Base-by-base conservation (phyloP, 257 asterid genomes). In the Anisodus tanguticus region DNA sequence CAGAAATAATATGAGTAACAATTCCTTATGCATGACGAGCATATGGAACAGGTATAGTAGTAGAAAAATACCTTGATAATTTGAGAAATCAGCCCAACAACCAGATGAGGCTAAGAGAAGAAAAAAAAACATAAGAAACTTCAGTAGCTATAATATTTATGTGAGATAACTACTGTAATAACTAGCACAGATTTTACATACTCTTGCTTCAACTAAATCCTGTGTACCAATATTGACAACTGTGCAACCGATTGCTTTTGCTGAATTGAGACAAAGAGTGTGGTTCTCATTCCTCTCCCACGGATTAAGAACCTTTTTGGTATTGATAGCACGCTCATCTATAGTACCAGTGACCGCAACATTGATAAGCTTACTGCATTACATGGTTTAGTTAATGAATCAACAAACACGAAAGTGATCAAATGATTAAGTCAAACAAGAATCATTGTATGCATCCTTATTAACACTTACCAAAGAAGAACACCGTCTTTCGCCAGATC, bases 241-340 rank as follows among this genome's bases (percentile, higher is more conserved):
- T 35, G 98, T 94, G 90, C 99, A 96, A 76, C 99, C 99, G 72
- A 94, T 96, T 31, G 99, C 99, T 93, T 93, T 96, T 31, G 99
- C 99, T 35, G 99, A 96, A 88, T 94, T 96, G 83, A 96, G 96
- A 86, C 98, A 94, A 43, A 94, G 90, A 13, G 97, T 95, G 87
- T 94, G 99, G 83, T 94, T 95, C 85, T 96, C 99, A 68, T 94
- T 94, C 86, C 94, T 90, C 80, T 96, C 98, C 99, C 99, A 96
- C 1, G 97, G 98, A 91, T 96, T 96, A 43, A 96, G 89, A 68
- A 87, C 91, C 45, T 84, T 62, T 89, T 94, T 96, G 43, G 97
- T 93, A 88, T 96, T 96, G 84, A 96, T 94, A 82, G 98, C 99
- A 35, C 99, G 93, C 88, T 96, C 99, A 15, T 96, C 99, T 80